Evolutionary conservation across 441 rosid species (phyloP).

Genomic region (Erysimum cheiri): DNA sequence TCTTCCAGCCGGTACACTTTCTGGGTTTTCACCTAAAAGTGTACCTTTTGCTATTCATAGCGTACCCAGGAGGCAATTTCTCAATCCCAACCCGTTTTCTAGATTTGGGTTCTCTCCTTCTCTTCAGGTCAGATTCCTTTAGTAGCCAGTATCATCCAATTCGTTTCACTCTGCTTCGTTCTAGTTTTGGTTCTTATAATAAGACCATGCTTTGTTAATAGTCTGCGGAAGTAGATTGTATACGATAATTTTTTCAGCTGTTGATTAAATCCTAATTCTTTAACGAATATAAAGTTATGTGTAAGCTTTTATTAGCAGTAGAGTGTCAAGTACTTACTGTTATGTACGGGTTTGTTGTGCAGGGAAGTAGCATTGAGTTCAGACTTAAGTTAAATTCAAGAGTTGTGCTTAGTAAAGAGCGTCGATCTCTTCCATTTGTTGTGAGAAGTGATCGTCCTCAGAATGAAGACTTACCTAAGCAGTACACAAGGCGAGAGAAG

Average conservation of each 20-base stretch:
- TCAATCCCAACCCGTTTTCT: constrained; percentile 39
- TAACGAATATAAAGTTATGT: not conserved
- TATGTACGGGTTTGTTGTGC: constrained; percentile 36
- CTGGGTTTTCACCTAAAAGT: constrained; percentile 8
- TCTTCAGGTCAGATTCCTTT: constrained; percentile 53
- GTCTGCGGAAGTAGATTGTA: not conserved
- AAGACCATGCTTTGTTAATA: not conserved
- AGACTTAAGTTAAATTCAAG: constrained; percentile 46
- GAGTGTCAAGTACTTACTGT: constrained; percentile 13
- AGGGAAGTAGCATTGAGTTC: constrained; percentile 50
- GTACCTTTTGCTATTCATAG: constrained; percentile 35
- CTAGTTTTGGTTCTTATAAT: not conserved
- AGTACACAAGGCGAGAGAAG: constrained; percentile 80
- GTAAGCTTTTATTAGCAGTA: not conserved
- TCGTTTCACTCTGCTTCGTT: constrained; percentile 8
- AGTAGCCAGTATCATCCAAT: not conserved
- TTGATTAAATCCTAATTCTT: constrained; percentile 11
- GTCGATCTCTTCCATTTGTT: constrained; percentile 43
- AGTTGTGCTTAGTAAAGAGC: constrained; percentile 45
- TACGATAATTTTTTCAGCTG: not conserved
- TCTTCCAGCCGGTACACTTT: constrained; percentile 6
- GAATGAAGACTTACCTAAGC: constrained; percentile 82
- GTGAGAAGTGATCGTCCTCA: constrained; percentile 71
- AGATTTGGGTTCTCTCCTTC: constrained; percentile 53
- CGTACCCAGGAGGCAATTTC: constrained; percentile 34